Evolutionary conservation across 345 rosid species (phyloP).

Genomic region (Moricandia arvensis): DNA sequence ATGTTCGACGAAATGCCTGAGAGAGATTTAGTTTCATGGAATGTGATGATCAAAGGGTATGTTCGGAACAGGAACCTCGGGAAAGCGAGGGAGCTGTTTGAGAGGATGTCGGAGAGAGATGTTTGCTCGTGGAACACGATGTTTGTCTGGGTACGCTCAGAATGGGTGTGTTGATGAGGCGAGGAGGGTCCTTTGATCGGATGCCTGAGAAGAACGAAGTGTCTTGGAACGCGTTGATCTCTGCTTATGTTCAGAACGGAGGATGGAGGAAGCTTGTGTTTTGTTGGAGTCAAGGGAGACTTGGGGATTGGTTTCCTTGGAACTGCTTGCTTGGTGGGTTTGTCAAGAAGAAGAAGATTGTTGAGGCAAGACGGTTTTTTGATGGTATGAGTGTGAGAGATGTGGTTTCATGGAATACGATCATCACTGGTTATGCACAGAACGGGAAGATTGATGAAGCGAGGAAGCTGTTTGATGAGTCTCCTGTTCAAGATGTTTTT

Average conservation of each 20-base stretch:
- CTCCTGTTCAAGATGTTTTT: constrained; percentile 58
- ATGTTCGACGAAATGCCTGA: constrained; percentile 57
- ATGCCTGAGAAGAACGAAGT: neutral
- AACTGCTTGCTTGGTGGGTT: constrained; percentile 68
- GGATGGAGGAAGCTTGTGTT: constrained; percentile 52
- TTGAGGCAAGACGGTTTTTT: constrained; percentile 51
- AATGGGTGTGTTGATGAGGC: constrained; percentile 55
- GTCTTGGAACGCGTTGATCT: constrained; percentile 74
- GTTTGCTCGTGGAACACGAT: constrained; percentile 74
- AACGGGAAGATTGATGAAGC: constrained; percentile 53
- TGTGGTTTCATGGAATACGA: neutral
- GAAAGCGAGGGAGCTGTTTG: constrained; percentile 50
- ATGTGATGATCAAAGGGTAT: constrained; percentile 64
- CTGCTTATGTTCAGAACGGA: constrained; percentile 62
- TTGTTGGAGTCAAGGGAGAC: constrained; percentile 46
- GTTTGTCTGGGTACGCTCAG: constrained; percentile 63
- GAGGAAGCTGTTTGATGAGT: constrained; percentile 46
- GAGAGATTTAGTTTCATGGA: constrained; percentile 25
- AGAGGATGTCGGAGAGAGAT: constrained; percentile 56
- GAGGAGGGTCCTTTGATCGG: neutral
- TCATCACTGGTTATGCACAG: constrained; percentile 51
- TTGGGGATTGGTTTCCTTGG: constrained; percentile 68
- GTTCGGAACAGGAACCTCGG: constrained; percentile 54
- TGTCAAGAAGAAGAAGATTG: constrained; percentile 48
- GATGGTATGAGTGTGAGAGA: constrained; percentile 42